Conservation (phyloP, 208 protist genomes). For the Naegleria lovaniensis region DNA sequence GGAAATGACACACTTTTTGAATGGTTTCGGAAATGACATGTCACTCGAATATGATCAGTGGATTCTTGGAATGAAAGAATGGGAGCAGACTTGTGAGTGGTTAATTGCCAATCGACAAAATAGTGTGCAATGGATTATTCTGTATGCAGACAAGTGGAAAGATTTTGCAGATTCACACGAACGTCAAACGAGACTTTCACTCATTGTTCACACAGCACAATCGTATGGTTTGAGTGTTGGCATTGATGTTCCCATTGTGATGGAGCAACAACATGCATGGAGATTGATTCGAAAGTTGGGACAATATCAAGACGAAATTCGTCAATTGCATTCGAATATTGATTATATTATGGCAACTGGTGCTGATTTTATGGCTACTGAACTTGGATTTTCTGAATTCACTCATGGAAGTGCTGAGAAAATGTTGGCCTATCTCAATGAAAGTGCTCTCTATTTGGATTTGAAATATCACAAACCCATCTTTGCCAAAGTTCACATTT, state of each 20-base stretch:
- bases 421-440: not conserved
- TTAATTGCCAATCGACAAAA: slow-evolving; percentile 13
- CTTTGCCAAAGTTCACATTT: slow-evolving; percentile 20
- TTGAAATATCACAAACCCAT: not conserved
- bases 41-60: not conserved
- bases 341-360: not conserved
- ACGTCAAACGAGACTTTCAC: not conserved
- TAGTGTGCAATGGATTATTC: not conserved
- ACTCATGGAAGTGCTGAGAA: not conserved
- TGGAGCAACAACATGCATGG: slow-evolving; percentile 29
- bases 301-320: not conserved
- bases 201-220: not conserved
- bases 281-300: not conserved
- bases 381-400: slow-evolving; percentile 20
- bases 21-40: slow-evolving; percentile 12
- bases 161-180: slow-evolving; percentile 1
- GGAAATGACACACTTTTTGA: not conserved
- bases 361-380: slow-evolving; percentile 17
- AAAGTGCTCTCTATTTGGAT: not conserved
- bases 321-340: not conserved
- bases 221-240: not conserved
- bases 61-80: not conserved
- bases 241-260: slow-evolving; percentile 7
- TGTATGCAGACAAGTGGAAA: not conserved
- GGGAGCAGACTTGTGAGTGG: not conserved